Conservation (phyloP, 495 filamentous ascomycete genomes). For the Podospora fimiseda region DNA sequence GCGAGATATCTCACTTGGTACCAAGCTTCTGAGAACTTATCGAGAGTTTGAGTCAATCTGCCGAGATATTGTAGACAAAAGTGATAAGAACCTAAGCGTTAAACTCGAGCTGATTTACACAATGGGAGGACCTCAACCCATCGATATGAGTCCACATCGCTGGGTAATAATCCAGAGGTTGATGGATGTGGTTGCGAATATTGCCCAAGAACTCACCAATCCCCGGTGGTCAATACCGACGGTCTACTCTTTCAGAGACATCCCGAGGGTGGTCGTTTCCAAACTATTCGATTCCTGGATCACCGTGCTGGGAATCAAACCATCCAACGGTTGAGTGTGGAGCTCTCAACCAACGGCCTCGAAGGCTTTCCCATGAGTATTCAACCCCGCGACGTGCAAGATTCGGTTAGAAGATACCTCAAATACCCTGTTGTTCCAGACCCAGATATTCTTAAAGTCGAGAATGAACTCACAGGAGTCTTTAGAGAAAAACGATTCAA, state of each 20-base stretch:
- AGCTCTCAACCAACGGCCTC: conserved; percentile 36
- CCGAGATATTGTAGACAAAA: conserved; percentile 59
- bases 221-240: conserved; percentile 13
- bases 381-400: conserved; percentile 29
- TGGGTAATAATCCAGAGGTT: conserved; percentile 57
- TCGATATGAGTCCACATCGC: conserved; percentile 52
- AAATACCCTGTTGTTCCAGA: conserved; percentile 21
- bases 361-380: conserved; percentile 35
- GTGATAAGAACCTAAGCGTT: conserved; percentile 57
- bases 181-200: conserved; percentile 26
- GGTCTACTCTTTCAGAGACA: conserved; percentile 13
- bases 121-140: conserved; percentile 48
- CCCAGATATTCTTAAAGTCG: conserved; percentile 30
- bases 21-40: conserved; percentile 35
- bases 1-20: conserved; percentile 13
- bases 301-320: conserved; percentile 27
- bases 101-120: conserved; percentile 64
- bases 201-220: conserved; percentile 20
- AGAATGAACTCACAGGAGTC: conserved; percentile 27
- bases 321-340: conserved; percentile 22
- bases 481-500: conserved; percentile 28
- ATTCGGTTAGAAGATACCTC: conserved; percentile 41
- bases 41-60: conserved; percentile 35
- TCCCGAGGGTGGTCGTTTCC: conserved; percentile 30
- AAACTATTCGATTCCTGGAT: conserved; percentile 37